Evolutionary conservation across 805 yeast genomes (phyloP).

Genomic region (Teunomyces kruisii): DNA sequence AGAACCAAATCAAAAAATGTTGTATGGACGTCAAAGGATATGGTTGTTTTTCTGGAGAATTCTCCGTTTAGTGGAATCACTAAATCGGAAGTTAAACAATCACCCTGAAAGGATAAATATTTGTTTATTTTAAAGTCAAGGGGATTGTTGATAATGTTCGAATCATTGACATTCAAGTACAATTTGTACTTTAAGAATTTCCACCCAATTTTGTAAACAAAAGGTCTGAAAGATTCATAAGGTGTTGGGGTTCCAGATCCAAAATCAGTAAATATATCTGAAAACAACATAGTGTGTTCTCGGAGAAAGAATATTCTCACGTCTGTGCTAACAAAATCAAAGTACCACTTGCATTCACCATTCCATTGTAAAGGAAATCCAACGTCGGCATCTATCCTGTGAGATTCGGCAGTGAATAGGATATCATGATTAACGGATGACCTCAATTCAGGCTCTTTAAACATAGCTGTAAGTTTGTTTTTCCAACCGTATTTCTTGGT

Average conservation of each 20-base stretch:
- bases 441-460: slow-evolving; percentile 61
- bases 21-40: slow-evolving; percentile 53
- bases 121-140: slow-evolving; percentile 79
- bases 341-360: slow-evolving; percentile 67
- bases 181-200: slow-evolving; percentile 53
- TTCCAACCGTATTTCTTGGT: slow-evolving; percentile 52
- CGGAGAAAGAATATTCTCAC: slow-evolving; percentile 66
- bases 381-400: slow-evolving; percentile 53
- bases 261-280: slow-evolving; percentile 78
- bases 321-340: slow-evolving; percentile 51
- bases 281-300: slow-evolving; percentile 74
- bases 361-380: slow-evolving; percentile 84
- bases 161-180: slow-evolving; percentile 79
- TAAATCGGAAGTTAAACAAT: slow-evolving; percentile 45
- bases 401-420: slow-evolving; percentile 60
- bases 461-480: slow-evolving; percentile 44
- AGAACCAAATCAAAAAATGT: slow-evolving; percentile 61
- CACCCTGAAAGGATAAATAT: slow-evolving; percentile 72
- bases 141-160: slow-evolving; percentile 86
- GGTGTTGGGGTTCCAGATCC: slow-evolving; percentile 67
- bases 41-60: slow-evolving; percentile 49
- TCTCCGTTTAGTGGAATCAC: slow-evolving; percentile 60
- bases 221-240: slow-evolving; percentile 77
- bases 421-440: slow-evolving; percentile 90
- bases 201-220: slow-evolving; percentile 63